Evolutionary conservation across 805 yeast species (phyloP), one percentile per base, ranked within the genome.

Genomic region (Yamadazyma phyllophila): DNA sequence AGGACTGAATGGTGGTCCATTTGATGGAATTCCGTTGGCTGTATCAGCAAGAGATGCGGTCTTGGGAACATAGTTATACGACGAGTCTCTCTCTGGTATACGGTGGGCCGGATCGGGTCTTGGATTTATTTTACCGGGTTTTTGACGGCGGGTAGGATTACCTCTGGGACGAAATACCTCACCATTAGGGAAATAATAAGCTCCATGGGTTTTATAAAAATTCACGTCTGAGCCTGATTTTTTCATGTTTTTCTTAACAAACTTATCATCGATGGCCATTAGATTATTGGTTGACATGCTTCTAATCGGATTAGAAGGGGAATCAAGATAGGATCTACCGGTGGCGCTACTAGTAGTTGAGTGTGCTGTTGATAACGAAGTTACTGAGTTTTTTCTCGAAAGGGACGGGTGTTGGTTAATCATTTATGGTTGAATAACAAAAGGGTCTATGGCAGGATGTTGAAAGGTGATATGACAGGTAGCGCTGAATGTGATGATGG

Each of bases 141-240:
- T 63, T 26, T 63, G 54, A 44, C 77, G 60, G 39, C 63, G 68
- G n/a, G 63, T 47, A 1, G 76, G 76, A 10, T 66, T 63, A 36
- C 56, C 59, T 33, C 81, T 56, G 1, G 81, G 81, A 30, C 75
- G 60, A 56, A 77, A 77, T 2, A 76, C 66, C 53, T 77, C 82
- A 40, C 82, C 82, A 55, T 77, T 77, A 12, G 81, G 81, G 54
- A 77, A 77, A 49, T 63, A 69, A 52, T 61, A 72, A 12, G 67
- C 49, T 9, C 70, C 62, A 27, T 48, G 48, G 26, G 24, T 43
- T 16, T 50, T 50, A 33, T 47, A 44, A 31, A 39, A 46, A 14
- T 26, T 46, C 33, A 32, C 26, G 26, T 41, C 46, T 9, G 32
- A 11, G 7, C 44, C 27, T 2, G 44, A 16, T 43, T 54, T 59